Base-by-base conservation (phyloP, 169 alveolate genomes). In the Cryptosporidium muris region DNA sequence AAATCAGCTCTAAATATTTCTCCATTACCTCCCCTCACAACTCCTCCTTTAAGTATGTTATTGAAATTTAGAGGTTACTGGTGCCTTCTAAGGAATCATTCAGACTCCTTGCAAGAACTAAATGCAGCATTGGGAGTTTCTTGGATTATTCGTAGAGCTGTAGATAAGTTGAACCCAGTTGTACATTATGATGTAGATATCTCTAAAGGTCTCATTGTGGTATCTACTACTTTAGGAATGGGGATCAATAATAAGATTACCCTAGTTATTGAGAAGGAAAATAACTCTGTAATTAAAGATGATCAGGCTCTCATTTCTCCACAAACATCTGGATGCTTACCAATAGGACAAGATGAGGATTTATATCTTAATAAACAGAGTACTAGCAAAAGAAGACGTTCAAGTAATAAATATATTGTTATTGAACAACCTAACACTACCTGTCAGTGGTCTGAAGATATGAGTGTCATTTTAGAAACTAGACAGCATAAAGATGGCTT, bases 41-140 rank as follows among this genome's bases (percentile, higher is more conserved):
- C 74, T 58, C 74, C 52, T 25, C 2, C 60, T 9, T 47, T 58
- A 38, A 63, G 60, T 36, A 14, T 74, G 25, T 42, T 74, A 38
- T 66, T 43, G 48, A 74, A 74, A 47, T 74, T 74, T 42, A 63
- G 60, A 58, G 85, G 85, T 36, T 74, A 58, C 40, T 74, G 85
- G 85, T 49, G 54, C 60, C 67, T 74, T 8, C 52, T 74, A n/a
- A 74, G 68, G 45, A 58, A 66, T 16, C 54, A 74, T 74, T 74
- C 85, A 43, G 85, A 74, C 38, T 74, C 85, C 16, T 63, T 74
- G 3, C 85, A 74, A 45, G 85, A 74, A 74, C 54, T 74, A 11
- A 74, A 74, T 42, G 85, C 85, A 36, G 85, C 85, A 45, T 40
- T 74, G 38, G 85, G 85, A 8, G 85, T 74, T n/a, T 74, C 85